Evolutionary conservation across 2,329 filamentous ascomycete species (phyloP).

Genomic region (Claviceps fusiformis): DNA sequence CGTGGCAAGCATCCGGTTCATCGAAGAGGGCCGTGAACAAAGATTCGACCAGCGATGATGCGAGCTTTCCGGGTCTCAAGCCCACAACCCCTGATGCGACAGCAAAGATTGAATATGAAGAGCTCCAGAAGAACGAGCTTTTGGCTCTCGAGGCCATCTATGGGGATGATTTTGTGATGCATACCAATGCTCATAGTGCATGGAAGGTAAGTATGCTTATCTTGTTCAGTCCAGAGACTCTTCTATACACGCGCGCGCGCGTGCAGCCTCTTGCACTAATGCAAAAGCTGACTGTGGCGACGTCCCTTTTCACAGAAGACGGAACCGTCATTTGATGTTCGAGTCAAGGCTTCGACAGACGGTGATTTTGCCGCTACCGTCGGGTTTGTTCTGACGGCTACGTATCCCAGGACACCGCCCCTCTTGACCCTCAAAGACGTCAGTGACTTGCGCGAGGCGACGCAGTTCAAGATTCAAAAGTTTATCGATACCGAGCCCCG

Average conservation of each 20-base stretch:
- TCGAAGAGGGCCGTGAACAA: constrained; percentile 34
- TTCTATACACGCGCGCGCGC: no score
- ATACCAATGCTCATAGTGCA: constrained; percentile 55
- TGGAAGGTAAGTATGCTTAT: constrained; percentile 55
- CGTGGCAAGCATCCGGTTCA: constrained; percentile 33
- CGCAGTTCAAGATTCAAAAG: constrained; percentile 55
- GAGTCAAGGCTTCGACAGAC: constrained; percentile 60
- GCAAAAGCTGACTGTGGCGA: neutral
- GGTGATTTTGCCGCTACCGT: constrained; percentile 57
- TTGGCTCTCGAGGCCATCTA: constrained; percentile 80
- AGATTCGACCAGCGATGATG: constrained; percentile 28
- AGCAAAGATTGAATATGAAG: constrained; percentile 54
- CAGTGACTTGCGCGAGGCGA: constrained; percentile 53
- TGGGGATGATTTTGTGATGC: constrained; percentile 70
- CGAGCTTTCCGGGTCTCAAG: constrained; percentile 39
- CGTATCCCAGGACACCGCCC: constrained; percentile 77
- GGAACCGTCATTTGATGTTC: constrained; percentile 71
- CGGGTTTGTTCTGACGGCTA: constrained; percentile 72
- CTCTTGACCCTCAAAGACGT: constrained; percentile 55
- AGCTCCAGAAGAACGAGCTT: constrained; percentile 79
- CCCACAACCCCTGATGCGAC: constrained; percentile 26
- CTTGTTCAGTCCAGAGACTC: neutral
- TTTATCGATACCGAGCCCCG: constrained; percentile 46
- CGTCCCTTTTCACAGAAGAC: constrained; percentile 42
- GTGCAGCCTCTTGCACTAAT: neutral